phyloP scores from a whole-genome alignment of 495 filamentous ascomycete species.

The Paragyromitra xinjiangensis region DNA sequence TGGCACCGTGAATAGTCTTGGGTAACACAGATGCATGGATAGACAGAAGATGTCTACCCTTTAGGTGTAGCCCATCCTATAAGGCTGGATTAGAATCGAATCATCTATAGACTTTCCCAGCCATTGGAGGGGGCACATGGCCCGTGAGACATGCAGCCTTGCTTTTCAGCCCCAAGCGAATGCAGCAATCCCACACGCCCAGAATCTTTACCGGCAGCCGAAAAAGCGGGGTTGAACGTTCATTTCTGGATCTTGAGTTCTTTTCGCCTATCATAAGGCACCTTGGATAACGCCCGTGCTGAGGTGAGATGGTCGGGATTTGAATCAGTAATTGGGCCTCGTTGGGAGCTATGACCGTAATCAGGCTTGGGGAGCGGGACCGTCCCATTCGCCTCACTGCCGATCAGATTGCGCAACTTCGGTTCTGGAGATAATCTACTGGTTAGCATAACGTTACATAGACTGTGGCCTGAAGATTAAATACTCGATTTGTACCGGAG shows the following conservation, averaged over 20 bases:
- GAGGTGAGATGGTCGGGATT: slow-evolving; percentile 24
- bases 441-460: neutral
- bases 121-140: neutral
- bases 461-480: neutral
- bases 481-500: neutral
- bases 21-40: neutral
- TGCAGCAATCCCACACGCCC: slow-evolving; percentile 1
- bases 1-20: neutral
- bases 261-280: slow-evolving; percentile 29
- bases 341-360: neutral
- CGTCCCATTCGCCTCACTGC: neutral
- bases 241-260: slow-evolving; percentile 15
- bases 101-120: neutral
- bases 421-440: neutral
- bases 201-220: slow-evolving; percentile 6
- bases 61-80: slow-evolving; percentile 13
- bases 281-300: neutral
- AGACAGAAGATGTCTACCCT: neutral
- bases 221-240: slow-evolving; percentile 38
- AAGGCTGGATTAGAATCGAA: slow-evolving; percentile 16
- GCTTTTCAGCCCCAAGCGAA: slow-evolving; percentile 28
- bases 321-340: neutral
- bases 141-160: slow-evolving; percentile 24
- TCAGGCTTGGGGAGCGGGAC: no score
- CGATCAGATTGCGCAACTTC: neutral